These are phyloP conservation scores for Beta corolliflora DNA, from an alignment of 179 eudicot species.

Conservation along the genomic window DNA sequence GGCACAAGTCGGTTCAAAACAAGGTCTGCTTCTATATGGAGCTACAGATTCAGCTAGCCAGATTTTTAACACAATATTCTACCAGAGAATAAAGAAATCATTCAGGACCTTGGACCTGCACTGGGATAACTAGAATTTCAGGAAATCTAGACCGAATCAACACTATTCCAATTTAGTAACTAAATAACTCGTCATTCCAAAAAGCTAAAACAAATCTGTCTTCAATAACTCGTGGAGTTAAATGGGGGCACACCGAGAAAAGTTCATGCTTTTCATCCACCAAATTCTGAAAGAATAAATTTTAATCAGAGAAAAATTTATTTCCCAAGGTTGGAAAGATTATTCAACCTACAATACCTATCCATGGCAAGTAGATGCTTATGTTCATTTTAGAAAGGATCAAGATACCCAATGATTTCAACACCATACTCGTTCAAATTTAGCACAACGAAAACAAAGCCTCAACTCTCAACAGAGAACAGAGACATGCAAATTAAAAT, in stretches of 20 bases:
- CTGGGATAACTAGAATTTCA: neutral
- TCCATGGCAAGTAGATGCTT: neutral
- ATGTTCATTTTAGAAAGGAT: neutral
- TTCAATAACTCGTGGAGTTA: neutral
- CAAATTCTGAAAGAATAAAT: neutral
- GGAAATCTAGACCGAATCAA: neutral
- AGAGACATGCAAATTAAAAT: neutral
- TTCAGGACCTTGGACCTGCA: neutral
- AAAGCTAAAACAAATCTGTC: neutral
- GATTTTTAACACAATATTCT: neutral
- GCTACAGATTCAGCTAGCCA: neutral
- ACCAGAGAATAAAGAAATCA: neutral
- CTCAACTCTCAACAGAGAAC: no score
- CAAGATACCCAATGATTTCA: neutral
- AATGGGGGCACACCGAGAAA: neutral
- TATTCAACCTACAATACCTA: neutral
- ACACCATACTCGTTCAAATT: no score
- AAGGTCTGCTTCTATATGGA: neutral
- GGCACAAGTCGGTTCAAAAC: neutral
- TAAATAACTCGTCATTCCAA: neutral
- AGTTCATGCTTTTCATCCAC: neutral
- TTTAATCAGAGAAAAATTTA: neutral
- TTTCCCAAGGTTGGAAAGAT: no score
- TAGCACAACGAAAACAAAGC: no score
- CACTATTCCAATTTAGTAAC: neutral